Evolutionary conservation across 2,329 filamentous ascomycete genomes (phyloP).

Genomic region (Sporothrix brunneoviolacea): DNA sequence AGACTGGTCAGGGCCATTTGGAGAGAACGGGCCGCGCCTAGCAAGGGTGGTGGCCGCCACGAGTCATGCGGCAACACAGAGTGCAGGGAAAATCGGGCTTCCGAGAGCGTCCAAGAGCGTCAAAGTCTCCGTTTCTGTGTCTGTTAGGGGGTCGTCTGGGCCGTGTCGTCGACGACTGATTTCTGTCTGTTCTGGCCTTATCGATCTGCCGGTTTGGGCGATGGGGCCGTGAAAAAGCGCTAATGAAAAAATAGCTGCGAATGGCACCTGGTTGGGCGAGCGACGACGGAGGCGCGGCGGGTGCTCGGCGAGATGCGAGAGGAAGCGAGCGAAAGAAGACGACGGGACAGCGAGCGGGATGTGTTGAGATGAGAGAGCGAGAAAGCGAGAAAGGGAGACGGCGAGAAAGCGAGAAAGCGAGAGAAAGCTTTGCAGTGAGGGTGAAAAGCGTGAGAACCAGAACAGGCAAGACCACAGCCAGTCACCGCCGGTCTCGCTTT

Average conservation of each 20-base stretch:
- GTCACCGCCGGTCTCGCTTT: slow-evolving; percentile 8
- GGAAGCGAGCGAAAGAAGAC: too few species aligned
- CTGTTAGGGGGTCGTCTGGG: too few species aligned
- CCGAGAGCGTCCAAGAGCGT: not conserved
- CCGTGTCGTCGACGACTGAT: not conserved
- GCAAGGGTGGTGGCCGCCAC: not conserved
- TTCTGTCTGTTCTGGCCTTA: slow-evolving; percentile 3
- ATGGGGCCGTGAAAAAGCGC: not conserved
- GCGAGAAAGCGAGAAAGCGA: not conserved
- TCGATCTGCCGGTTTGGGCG: slow-evolving; percentile 5
- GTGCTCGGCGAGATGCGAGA: too few species aligned
- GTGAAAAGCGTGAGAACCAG: not conserved
- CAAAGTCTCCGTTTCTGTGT: too few species aligned
- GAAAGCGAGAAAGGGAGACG: not conserved
- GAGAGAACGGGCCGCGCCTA: not conserved
- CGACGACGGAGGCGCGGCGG: not conserved
- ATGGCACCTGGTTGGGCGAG: not conserved
- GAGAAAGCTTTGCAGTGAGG: not conserved
- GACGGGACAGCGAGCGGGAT: too few species aligned
- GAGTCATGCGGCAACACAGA: not conserved
- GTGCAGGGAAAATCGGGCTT: not conserved
- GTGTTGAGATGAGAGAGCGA: too few species aligned
- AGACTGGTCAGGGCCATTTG: not conserved
- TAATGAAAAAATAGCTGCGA: slow-evolving; percentile 8
- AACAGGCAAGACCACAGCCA: not conserved